phyloP scores from a whole-genome alignment of 257 asterid species.

The Nyctanthes arbortristis region DNA sequence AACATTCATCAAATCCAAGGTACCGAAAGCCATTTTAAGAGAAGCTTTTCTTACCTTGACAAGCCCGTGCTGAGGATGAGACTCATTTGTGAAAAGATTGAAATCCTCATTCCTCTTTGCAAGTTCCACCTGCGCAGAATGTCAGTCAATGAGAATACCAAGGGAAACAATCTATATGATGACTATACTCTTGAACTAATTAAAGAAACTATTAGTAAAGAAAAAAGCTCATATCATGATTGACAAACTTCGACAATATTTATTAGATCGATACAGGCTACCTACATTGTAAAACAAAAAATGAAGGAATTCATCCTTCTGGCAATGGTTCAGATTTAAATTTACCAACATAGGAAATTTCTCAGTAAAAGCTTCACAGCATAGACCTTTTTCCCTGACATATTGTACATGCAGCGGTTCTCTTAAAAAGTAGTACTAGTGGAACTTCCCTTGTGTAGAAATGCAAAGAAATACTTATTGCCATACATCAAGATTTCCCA shows the following conservation, averaged over 20 bases:
- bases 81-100: conserved; percentile 65
- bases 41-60: conserved; percentile 62
- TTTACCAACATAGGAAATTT: background rate
- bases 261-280: background rate
- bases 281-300: background rate
- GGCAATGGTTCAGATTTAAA: background rate
- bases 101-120: conserved; percentile 55
- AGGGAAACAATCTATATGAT: conserved; percentile 17
- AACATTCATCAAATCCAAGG: conserved; percentile 16
- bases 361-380: background rate
- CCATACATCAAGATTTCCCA: background rate
- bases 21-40: conserved; percentile 24
- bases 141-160: conserved; percentile 15
- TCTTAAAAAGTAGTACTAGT: background rate
- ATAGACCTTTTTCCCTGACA: background rate
- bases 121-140: conserved; percentile 71
- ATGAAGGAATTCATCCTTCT: background rate
- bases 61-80: conserved; percentile 86
- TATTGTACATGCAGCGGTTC: background rate
- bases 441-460: background rate
- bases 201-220: background rate
- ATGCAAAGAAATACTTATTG: background rate
- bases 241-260: background rate
- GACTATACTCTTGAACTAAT: conserved; percentile 1
- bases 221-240: background rate